phyloP scores from a whole-genome alignment of 176 grass and related monocot genomes.

The Oryza meridionalis region DNA sequence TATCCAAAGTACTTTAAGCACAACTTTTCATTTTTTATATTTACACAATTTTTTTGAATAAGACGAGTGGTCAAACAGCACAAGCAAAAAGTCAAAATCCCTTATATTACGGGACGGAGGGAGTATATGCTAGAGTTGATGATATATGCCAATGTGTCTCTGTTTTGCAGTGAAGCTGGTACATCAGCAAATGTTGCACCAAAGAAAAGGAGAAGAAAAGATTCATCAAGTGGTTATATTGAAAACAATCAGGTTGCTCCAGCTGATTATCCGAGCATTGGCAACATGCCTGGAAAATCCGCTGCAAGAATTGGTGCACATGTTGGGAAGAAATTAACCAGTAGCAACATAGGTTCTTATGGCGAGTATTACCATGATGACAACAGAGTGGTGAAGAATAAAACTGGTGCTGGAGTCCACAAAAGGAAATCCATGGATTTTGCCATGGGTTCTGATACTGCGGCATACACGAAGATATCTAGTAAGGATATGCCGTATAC shows the following conservation, averaged over 20 bases:
- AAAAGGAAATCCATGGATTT: conserved; percentile 64
- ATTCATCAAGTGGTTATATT: conserved; percentile 47
- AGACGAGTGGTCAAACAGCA: too few species aligned
- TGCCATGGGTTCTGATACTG: conserved; percentile 43
- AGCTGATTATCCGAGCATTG: conserved; percentile 47
- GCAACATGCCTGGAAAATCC: conserved; percentile 53
- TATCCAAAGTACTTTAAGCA: too few species aligned
- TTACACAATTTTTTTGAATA: too few species aligned
- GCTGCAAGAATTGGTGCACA: conserved; percentile 48
- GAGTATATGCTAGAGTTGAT: conserved; percentile 30
- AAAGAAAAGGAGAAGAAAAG: conserved; percentile 96
- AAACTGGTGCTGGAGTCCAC: conserved; percentile 39
- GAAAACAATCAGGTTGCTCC: conserved; percentile 53
- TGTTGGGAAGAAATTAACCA: conserved; percentile 47
- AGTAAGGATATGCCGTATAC: conserved; percentile 60
- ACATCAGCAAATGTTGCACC: conserved; percentile 50
- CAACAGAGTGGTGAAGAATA: conserved; percentile 56
- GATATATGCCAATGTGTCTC: conserved; percentile 14
- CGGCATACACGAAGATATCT: conserved; percentile 46
- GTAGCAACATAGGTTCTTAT: conserved; percentile 40
- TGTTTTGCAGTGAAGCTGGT: conserved; percentile 69
- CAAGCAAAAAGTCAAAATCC: too few species aligned
- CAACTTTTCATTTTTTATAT: too few species aligned
- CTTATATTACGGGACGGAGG: too few species aligned
- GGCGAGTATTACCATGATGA: conserved; percentile 52